Evolutionary conservation across 805 yeast genomes (phyloP).

Genomic region (Saccharomycopsis sp.): DNA sequence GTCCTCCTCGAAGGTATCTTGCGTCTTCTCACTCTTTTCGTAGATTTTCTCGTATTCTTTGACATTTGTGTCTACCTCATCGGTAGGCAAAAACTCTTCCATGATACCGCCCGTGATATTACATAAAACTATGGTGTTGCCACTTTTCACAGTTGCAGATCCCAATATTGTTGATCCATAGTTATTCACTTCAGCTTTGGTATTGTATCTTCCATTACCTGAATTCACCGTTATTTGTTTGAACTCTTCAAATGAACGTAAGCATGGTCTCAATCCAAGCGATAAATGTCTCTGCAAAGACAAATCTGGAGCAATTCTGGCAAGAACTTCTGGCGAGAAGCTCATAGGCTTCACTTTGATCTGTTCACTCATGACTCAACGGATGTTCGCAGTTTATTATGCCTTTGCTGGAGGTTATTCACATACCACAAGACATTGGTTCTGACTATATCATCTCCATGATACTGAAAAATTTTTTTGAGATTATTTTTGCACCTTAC

Average conservation of each 20-base stretch:
- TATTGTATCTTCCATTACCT: conserved; percentile 25
- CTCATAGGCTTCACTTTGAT: conserved; percentile 37
- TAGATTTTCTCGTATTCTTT: conserved; percentile 34
- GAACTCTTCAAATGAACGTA: conserved; percentile 67
- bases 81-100: conserved; percentile 43
- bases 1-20: conserved; percentile 24
- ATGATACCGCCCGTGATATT: conserved; percentile 62
- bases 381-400: too few relatives aligned
- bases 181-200: conserved; percentile 29
- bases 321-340: conserved; percentile 77
- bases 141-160: conserved; percentile 61
- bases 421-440: too few relatives aligned
- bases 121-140: conserved; percentile 68
- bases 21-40: conserved; percentile 23
- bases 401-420: too few relatives aligned
- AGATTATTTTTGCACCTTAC: too few relatives aligned
- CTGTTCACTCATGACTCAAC: conserved; percentile 2
- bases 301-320: conserved; percentile 78
- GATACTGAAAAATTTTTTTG: too few relatives aligned
- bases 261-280: conserved; percentile 68
- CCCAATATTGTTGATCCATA: conserved; percentile 42
- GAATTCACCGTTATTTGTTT: conserved; percentile 41
- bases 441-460: too few relatives aligned
- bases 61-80: conserved; percentile 36
- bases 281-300: conserved; percentile 74